These are phyloP conservation scores for Macroventuria anomochaeta DNA, from an alignment of 2,329 filamentous ascomycete genomes.

Conservation along the genomic window DNA sequence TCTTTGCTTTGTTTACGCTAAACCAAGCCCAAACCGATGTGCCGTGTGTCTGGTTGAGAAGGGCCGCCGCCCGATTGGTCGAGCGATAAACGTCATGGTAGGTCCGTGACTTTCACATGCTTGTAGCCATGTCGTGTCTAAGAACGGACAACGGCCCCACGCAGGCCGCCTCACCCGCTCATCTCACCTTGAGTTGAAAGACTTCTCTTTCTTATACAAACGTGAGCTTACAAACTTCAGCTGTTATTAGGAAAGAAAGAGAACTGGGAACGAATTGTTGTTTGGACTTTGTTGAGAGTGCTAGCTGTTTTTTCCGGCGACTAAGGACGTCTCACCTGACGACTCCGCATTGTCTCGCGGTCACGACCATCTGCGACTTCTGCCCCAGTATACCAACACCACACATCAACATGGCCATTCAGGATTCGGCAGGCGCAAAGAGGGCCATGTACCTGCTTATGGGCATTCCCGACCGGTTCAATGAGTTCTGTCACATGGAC, in stretches of 20 bases:
- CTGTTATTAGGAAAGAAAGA: not conserved
- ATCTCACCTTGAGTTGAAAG: constrained; percentile 10
- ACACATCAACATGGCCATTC: constrained; percentile 30
- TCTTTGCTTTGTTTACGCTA: constrained; percentile 1
- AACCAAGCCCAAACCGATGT: constrained; percentile 7
- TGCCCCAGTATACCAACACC: not conserved
- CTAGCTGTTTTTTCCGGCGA: constrained; percentile 16
- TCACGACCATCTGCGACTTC: not conserved
- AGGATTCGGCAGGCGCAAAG: constrained; percentile 35
- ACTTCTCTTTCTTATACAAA: not conserved
- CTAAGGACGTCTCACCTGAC: constrained; percentile 20
- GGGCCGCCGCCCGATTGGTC: constrained; percentile 18
- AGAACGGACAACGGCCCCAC: constrained; percentile 22
- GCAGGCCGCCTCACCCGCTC: constrained; percentile 17
- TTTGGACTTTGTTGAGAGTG: constrained; percentile 1
- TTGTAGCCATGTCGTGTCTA: constrained; percentile 1
- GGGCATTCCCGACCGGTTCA: constrained; percentile 46
- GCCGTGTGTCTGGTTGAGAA: constrained; percentile 4
- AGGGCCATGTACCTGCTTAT: constrained; percentile 43
- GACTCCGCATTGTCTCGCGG: constrained; percentile 13
- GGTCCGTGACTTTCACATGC: constrained; percentile 25
- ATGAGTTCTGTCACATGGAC: constrained; percentile 48
- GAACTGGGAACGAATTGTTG: not conserved
- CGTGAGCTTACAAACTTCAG: not conserved
- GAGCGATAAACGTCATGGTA: constrained; percentile 16